A percentile compares a stretch with the other conserved stretches of the same genome.
Evolutionary conservation across 306 rosid species (phyloP).

Genomic region (Astragalus glycyphyllos): DNA sequence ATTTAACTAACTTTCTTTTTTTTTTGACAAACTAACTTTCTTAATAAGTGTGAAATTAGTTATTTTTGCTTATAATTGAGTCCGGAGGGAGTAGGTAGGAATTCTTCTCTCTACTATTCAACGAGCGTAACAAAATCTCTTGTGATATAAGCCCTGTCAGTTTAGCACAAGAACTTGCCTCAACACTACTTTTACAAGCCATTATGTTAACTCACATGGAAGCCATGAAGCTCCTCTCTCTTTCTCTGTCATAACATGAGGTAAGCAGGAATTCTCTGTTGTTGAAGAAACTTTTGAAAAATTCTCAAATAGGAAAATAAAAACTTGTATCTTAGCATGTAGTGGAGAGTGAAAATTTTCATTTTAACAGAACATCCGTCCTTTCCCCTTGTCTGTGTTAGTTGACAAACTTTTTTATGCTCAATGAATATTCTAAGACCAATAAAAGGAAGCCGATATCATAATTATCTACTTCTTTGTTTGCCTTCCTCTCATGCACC

Average conservation of each 20-base stretch:
- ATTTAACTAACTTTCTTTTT: too few relatives aligned
- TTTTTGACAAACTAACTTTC: too few relatives aligned
- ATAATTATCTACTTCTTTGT: not conserved
- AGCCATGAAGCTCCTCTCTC: not conserved
- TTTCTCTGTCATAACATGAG: not conserved
- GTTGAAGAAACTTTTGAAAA: not conserved
- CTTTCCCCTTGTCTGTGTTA: not conserved
- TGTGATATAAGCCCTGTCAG: too few relatives aligned
- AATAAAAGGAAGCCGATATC: not conserved
- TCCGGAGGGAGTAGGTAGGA: too few relatives aligned
- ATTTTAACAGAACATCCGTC: not conserved
- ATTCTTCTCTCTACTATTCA: too few relatives aligned
- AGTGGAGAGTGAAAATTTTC: not conserved
- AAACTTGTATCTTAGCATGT: not conserved
- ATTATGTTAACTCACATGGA: too few relatives aligned
- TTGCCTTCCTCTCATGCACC: slow-evolving; percentile 12
- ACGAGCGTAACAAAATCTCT: too few relatives aligned
- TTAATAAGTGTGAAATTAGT: too few relatives aligned
- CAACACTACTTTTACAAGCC: too few relatives aligned
- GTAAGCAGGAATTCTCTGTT: slow-evolving; percentile 13
- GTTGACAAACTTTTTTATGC: slow-evolving; percentile 22
- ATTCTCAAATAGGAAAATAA: not conserved
- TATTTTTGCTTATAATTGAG: too few relatives aligned
- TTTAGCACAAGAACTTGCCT: too few relatives aligned
- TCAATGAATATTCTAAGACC: slow-evolving; percentile 9